These are phyloP conservation scores for Trichothecium roseum DNA, from an alignment of 2,329 filamentous ascomycete genomes.

Conservation along the genomic window DNA sequence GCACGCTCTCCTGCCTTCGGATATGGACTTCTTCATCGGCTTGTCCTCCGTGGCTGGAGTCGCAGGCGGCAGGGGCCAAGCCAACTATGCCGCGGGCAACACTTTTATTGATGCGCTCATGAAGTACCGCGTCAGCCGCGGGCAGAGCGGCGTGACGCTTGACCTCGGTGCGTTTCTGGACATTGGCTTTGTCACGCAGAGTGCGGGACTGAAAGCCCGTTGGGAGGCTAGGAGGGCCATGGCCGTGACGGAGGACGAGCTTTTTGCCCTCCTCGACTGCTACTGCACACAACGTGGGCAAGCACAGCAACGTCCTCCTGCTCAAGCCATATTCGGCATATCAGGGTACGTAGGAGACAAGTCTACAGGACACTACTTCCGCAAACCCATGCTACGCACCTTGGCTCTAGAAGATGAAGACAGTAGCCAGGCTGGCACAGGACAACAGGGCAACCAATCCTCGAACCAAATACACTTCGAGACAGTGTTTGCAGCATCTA, in stretches of 20 bases:
- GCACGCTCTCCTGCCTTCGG: constrained; percentile 8
- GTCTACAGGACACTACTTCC: too few species aligned
- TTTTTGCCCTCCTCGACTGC: too few species aligned
- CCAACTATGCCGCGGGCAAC: constrained; percentile 24
- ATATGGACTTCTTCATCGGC: constrained; percentile 19
- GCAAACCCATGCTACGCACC: too few species aligned
- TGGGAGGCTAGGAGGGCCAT: constrained; percentile 5
- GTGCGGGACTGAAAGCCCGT: too few species aligned
- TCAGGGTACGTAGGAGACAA: too few species aligned
- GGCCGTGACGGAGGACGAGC: not conserved
- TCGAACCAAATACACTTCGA: too few species aligned
- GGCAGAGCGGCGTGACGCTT: constrained; percentile 2
- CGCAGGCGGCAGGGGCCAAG: constrained; percentile 15
- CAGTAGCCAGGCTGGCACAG: too few species aligned
- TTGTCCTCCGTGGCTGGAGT: constrained; percentile 13
- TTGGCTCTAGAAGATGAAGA: too few species aligned
- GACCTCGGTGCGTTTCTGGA: constrained; percentile 8
- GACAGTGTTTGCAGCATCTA: not conserved
- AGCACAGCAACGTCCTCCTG: too few species aligned
- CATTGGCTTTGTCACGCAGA: constrained; percentile 9
- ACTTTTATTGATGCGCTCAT: constrained; percentile 21
- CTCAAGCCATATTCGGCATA: too few species aligned
- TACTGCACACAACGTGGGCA: too few species aligned
- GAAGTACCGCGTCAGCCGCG: constrained; percentile 8
- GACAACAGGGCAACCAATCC: not conserved